Percentiles rank a stretch among this genome's conserved stretches.
phyloP scores from a whole-genome alignment of 352 stramenopile genomes.

The Phytophthora chlamydospora region DNA sequence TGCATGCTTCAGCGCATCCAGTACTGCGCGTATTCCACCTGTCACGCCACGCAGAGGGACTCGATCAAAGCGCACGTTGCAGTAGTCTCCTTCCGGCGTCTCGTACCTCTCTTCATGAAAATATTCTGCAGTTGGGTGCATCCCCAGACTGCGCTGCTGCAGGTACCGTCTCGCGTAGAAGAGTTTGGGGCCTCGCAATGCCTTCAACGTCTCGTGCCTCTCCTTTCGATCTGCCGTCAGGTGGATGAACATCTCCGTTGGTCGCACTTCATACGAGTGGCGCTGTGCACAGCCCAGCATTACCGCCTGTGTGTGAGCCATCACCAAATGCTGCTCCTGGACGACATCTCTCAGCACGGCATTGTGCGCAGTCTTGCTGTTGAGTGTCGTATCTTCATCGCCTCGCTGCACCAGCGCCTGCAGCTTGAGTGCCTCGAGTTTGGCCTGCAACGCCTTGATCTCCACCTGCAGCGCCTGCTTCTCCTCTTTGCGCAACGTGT shows the following conservation, averaged over 20 bases:
- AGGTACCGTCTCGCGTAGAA: slow-evolving; percentile 37
- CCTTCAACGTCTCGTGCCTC: slow-evolving; percentile 34
- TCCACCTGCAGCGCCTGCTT: slow-evolving; percentile 25
- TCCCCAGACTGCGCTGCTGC: slow-evolving; percentile 28
- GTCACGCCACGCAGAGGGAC: slow-evolving; percentile 36
- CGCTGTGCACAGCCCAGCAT: slow-evolving; percentile 28
- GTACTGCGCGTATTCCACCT: slow-evolving; percentile 38
- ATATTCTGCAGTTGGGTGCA: slow-evolving; percentile 38
- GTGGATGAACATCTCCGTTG: slow-evolving; percentile 36
- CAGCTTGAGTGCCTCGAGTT: slow-evolving; percentile 35
- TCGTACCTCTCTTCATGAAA: slow-evolving; percentile 50
- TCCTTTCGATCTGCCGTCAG: slow-evolving; percentile 29
- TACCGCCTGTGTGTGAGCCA: slow-evolving; percentile 28
- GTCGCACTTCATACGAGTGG: slow-evolving; percentile 29
- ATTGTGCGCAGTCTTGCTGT: slow-evolving; percentile 17
- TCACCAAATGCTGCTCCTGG: slow-evolving; percentile 28
- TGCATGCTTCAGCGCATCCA: slow-evolving; percentile 48
- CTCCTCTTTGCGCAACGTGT: slow-evolving; percentile 34
- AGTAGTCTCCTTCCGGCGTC: slow-evolving; percentile 43
- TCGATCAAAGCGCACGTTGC: slow-evolving; percentile 51
- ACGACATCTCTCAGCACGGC: slow-evolving; percentile 25
- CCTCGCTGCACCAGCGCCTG: slow-evolving; percentile 20
- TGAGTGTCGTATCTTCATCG: slow-evolving; percentile 10
- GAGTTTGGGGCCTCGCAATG: slow-evolving; percentile 35
- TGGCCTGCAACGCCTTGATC: slow-evolving; percentile 17